Percentiles rank a stretch among this genome's conserved stretches.
These are phyloP conservation scores for Skeletonema tropicum DNA, from an alignment of 108 stramenopile species.

Conservation along the genomic window DNA sequence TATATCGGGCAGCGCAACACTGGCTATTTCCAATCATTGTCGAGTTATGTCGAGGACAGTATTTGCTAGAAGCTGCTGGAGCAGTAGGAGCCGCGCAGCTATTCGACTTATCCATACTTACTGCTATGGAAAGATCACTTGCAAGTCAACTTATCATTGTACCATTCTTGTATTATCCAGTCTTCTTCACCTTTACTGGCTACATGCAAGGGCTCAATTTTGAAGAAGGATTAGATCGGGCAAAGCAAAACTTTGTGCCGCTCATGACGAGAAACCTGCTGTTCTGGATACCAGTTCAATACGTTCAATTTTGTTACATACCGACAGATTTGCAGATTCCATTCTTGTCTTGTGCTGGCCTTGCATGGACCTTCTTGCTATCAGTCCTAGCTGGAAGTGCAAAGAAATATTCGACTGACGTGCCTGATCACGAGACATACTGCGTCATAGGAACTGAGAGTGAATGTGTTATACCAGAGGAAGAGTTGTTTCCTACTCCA, in stretches of 20 bases:
- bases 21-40: slow-evolving; percentile 65
- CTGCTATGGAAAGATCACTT: slow-evolving; percentile 68
- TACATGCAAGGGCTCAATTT: slow-evolving; percentile 55
- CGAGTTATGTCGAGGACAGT: slow-evolving; percentile 59
- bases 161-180: slow-evolving; percentile 76
- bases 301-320: slow-evolving; percentile 68
- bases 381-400: slow-evolving; percentile 62
- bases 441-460: slow-evolving; percentile 4
- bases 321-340: slow-evolving; percentile 76
- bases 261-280: slow-evolving; percentile 75
- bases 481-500: slow-evolving; percentile 20
- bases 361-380: slow-evolving; percentile 72
- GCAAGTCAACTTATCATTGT: slow-evolving; percentile 75
- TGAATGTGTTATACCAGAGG: slow-evolving; percentile 12
- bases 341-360: slow-evolving; percentile 61
- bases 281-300: slow-evolving; percentile 82
- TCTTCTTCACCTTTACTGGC: slow-evolving; percentile 65
- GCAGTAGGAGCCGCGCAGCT: slow-evolving; percentile 16
- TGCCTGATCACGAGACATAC: slow-evolving; percentile 10
- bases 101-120: slow-evolving; percentile 23
- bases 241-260: slow-evolving; percentile 66
- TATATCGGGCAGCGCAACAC: slow-evolving; percentile 72
- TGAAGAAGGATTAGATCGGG: slow-evolving; percentile 47
- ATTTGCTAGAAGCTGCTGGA: slow-evolving; percentile 27
- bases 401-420: slow-evolving; percentile 36